These are phyloP conservation scores for Fraxinus velutina DNA, from an alignment of 305 asterid genomes.

Conservation along the genomic window DNA sequence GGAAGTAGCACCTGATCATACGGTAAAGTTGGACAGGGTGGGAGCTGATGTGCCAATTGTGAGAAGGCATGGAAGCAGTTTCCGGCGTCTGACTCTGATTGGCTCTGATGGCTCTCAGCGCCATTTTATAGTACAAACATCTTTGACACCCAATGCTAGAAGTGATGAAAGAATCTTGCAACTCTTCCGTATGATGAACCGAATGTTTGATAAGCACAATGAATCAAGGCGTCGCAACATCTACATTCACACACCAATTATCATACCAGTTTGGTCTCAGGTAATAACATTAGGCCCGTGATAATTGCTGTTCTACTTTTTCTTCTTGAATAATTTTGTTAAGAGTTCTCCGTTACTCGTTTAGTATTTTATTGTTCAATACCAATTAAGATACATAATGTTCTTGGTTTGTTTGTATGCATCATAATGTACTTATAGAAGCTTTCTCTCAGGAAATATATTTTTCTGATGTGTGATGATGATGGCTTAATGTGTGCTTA, in stretches of 20 bases:
- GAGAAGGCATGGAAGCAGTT: constrained; percentile 99
- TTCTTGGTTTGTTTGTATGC: neutral
- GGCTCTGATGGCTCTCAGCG: constrained; percentile 99
- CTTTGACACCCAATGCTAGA: constrained; percentile 97
- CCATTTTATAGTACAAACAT: constrained; percentile 97
- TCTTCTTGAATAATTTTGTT: neutral
- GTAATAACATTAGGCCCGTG: constrained; percentile 35
- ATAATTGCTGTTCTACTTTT: neutral
- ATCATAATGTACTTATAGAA: neutral
- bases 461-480: neutral
- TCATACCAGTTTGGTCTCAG: constrained; percentile 99
- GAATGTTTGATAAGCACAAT: constrained; percentile 98
- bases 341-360: neutral
- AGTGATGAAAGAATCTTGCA: constrained; percentile 99
- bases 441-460: neutral
- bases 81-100: constrained; percentile 90
- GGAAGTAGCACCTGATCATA: constrained; percentile 99
- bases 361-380: neutral
- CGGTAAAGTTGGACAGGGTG: constrained; percentile 93
- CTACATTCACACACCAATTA: constrained; percentile 90
- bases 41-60: constrained; percentile 97
- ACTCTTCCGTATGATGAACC: constrained; percentile 94
- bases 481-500: constrained; percentile 6
- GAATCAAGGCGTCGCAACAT: constrained; percentile 98
- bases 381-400: neutral